These are phyloP conservation scores for Russula brevipes DNA, from an alignment of 768 basidiomycete genomes.

Conservation along the genomic window DNA sequence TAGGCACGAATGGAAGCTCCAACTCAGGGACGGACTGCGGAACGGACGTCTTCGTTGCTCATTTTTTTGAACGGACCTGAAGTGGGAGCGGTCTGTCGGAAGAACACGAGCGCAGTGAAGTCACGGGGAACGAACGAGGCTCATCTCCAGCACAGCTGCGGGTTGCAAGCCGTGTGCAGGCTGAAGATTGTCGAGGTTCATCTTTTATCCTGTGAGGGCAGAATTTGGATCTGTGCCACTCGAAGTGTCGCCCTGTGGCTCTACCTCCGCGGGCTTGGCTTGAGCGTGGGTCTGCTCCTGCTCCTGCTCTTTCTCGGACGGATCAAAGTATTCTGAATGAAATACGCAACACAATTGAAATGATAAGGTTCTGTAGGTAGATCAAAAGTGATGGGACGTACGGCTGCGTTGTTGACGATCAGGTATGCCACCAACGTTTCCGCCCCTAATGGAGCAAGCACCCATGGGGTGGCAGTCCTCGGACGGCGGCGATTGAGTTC, in stretches of 20 bases:
- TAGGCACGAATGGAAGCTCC: not conserved
- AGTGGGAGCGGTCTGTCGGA: constrained; percentile 12
- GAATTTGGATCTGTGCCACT: not conserved
- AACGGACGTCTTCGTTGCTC: not conserved
- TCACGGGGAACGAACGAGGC: not conserved
- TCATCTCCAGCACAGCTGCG: constrained; percentile 1
- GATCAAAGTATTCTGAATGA: constrained; percentile 19
- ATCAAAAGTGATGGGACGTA: not conserved
- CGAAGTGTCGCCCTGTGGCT: not conserved
- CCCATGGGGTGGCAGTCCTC: constrained; percentile 23
- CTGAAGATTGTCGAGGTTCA: constrained; percentile 4
- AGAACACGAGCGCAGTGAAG: no score
- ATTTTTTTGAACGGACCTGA: constrained; percentile 16
- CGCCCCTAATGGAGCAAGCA: constrained; percentile 21
- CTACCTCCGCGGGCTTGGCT: not conserved
- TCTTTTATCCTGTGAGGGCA: not conserved
- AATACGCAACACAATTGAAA: no score
- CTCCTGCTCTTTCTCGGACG: constrained; percentile 8
- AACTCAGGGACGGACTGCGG: constrained; percentile 5
- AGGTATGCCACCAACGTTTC: constrained; percentile 19
- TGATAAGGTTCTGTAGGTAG: not conserved
- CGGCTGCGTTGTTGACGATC: constrained; percentile 24
- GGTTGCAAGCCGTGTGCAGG: constrained; percentile 1
- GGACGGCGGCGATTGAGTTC: constrained; percentile 23
- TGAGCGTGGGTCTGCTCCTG: constrained; percentile 4